A percentile compares a stretch with the other conserved stretches of the same genome.
Evolutionary conservation across 2,329 filamentous ascomycete genomes (phyloP).

Genomic region (Fusarium acutatum): DNA sequence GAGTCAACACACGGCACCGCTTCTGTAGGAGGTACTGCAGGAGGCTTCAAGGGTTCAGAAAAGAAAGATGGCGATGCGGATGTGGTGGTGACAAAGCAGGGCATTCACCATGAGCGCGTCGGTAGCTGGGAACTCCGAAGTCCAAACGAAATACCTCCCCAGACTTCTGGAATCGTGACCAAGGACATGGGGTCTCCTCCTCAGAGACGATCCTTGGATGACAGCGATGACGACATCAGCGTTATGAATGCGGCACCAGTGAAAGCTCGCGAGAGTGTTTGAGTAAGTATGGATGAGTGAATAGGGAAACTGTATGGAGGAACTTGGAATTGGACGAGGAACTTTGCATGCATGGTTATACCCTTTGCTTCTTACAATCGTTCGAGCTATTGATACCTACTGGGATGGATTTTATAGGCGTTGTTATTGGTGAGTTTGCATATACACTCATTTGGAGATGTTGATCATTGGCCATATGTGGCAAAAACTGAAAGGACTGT

Average conservation of each 20-base stretch:
- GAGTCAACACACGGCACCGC: not conserved
- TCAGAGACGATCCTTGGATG: slow-evolving; percentile 33
- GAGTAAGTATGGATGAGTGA: not conserved
- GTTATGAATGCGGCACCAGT: slow-evolving; percentile 49
- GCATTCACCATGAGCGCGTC: slow-evolving; percentile 54
- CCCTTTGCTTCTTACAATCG: slow-evolving; percentile 38
- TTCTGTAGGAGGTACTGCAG: slow-evolving; percentile 43
- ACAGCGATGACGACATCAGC: slow-evolving; percentile 48
- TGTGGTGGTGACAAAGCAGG: slow-evolving; percentile 50
- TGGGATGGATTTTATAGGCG: slow-evolving; percentile 15
- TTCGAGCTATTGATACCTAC: slow-evolving; percentile 11
- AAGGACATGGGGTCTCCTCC: slow-evolving; percentile 33
- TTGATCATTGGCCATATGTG: not conserved
- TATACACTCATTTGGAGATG: slow-evolving; percentile 19
- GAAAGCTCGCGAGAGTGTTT: slow-evolving; percentile 52
- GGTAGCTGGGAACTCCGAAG: slow-evolving; percentile 60
- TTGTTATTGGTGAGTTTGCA: slow-evolving; percentile 6
- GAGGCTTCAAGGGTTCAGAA: slow-evolving; percentile 56
- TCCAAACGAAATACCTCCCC: slow-evolving; percentile 13
- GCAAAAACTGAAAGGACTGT: not conserved
- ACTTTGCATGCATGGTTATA: slow-evolving; percentile 22
- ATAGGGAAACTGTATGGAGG: not conserved
- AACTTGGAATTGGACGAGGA: not conserved
- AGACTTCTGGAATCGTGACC: slow-evolving; percentile 36
- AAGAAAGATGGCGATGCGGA: slow-evolving; percentile 57